These are phyloP conservation scores for Catenaria anguillulae DNA, from an alignment of 371 early-diverging fungal species.

Conservation along the genomic window DNA sequence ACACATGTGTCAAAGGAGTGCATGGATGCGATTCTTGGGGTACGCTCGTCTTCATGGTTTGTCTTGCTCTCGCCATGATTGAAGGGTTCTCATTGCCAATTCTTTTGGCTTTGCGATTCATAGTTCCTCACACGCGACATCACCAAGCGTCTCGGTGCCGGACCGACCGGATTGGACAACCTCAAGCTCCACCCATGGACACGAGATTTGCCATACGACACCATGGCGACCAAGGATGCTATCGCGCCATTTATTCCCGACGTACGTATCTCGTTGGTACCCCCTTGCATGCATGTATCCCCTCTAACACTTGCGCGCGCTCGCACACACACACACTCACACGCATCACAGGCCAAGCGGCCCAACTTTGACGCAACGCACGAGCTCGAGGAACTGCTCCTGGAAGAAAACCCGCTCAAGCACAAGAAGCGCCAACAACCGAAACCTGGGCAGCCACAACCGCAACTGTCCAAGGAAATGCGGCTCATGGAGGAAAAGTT, in stretches of 20 bases:
- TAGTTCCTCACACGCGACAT: slow-evolving; percentile 35
- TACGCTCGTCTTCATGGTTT: too few relatives aligned
- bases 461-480: slow-evolving; percentile 26
- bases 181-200: slow-evolving; percentile 38
- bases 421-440: slow-evolving; percentile 10
- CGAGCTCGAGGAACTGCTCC: slow-evolving; percentile 78
- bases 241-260: slow-evolving; percentile 41
- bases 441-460: slow-evolving; percentile 15
- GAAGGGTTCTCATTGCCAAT: too few relatives aligned
- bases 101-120: too few relatives aligned
- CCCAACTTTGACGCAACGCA: slow-evolving; percentile 86
- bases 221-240: slow-evolving; percentile 25
- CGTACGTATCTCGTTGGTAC: too few relatives aligned
- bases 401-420: slow-evolving; percentile 67
- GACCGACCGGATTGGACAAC: slow-evolving; percentile 25
- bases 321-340: too few relatives aligned
- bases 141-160: slow-evolving; percentile 31
- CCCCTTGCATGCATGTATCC: too few relatives aligned
- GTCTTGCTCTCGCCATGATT: too few relatives aligned
- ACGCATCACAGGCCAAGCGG: slow-evolving; percentile 29
- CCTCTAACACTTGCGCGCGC: too few relatives aligned
- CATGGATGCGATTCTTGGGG: slow-evolving; percentile 36
- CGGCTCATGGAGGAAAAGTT: slow-evolving; percentile 49
- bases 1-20: slow-evolving; percentile 34
- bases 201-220: slow-evolving; percentile 28